A percentile compares a stretch with the other conserved stretches of the same genome.
Evolutionary conservation across 768 basidiomycete genomes (phyloP).

Genomic region (Rhodotorula diobovata): DNA sequence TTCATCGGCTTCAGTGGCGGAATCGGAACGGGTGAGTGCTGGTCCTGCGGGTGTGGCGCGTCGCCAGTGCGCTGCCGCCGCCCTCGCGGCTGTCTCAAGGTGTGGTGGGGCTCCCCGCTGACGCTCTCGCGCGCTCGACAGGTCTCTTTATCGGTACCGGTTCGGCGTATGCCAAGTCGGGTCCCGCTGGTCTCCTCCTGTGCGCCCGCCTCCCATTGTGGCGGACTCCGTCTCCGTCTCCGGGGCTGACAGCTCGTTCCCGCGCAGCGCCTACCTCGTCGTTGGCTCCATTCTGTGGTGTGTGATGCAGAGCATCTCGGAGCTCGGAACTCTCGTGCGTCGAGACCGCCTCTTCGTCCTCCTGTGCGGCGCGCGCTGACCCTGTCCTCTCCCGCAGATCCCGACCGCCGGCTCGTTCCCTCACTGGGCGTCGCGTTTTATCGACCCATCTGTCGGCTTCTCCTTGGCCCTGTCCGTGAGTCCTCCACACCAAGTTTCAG

Average conservation of each 20-base stretch:
- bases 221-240: no score
- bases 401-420: slow-evolving; percentile 44
- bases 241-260: background rate
- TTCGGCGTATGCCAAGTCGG: slow-evolving; percentile 52
- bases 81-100: background rate
- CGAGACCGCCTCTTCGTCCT: background rate
- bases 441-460: slow-evolving; percentile 48
- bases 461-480: slow-evolving; percentile 44
- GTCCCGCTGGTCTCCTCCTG: slow-evolving; percentile 41
- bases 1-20: slow-evolving; percentile 18
- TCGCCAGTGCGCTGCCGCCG: no score
- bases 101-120: background rate
- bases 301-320: slow-evolving; percentile 46
- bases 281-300: slow-evolving; percentile 50
- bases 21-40: background rate
- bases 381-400: background rate
- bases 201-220: slow-evolving; percentile 5
- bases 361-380: background rate
- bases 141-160: slow-evolving; percentile 59
- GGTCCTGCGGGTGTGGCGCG: no score
- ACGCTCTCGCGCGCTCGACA: slow-evolving; percentile 38
- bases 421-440: slow-evolving; percentile 34
- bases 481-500: no score
- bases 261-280: slow-evolving; percentile 50
- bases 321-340: slow-evolving; percentile 41